Evolutionary conservation across 345 rosid genomes (phyloP), one percentile per base, ranked within the genome.

Genomic region (Syzygium aromaticum): DNA sequence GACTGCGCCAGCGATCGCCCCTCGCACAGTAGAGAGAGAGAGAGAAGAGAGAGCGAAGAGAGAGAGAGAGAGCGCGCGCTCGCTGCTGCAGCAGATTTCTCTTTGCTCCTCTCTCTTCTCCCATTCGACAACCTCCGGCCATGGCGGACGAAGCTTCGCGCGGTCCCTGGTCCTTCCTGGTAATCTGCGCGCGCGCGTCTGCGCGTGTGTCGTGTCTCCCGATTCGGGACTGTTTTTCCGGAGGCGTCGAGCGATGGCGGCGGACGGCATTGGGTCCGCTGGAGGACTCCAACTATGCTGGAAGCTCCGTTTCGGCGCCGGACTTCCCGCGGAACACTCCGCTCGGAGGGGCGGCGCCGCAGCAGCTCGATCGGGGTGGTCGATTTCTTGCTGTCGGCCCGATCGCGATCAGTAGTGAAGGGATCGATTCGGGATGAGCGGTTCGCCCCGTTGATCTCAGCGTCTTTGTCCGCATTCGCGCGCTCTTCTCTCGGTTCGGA

Each of bases 151-250:
- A 95, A 86, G 96, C 98, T 52, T 89, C 94, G 14, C 86, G 85
- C 87, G 94, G 98, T 89, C 99, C 98, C 91, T 97, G 99, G 99
- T 91, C 94, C 78, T 97, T 95, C 92, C 97, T 89, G 99, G 99
- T 97, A 90, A 54, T 57, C 51, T 38, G 33, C 38, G 38, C 38
- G 38, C 38, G 3, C 6, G 46, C 46, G 1, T 43, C 7, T 43
- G 46, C 6, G 46, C 6, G 43, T 40, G 43, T 40, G 25, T 21
- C 13, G 43, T 8, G 40, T 9, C 49, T 5, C 80, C 25, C 11
- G 80, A 73, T 38, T 73, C 80, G 49, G 25, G 19, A n/a, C 80
- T 11, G 80, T 43, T 38, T 38, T 38, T 33, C 25, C 12, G 82
- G 6, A 1, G 82, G 49, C 82, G 46, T 5, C 1, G 49, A 73